A percentile compares a stretch with the other conserved stretches of the same genome.
Evolutionary conservation across 352 stramenopile genomes (phyloP).

Genomic region (Pythium brachiatum): DNA sequence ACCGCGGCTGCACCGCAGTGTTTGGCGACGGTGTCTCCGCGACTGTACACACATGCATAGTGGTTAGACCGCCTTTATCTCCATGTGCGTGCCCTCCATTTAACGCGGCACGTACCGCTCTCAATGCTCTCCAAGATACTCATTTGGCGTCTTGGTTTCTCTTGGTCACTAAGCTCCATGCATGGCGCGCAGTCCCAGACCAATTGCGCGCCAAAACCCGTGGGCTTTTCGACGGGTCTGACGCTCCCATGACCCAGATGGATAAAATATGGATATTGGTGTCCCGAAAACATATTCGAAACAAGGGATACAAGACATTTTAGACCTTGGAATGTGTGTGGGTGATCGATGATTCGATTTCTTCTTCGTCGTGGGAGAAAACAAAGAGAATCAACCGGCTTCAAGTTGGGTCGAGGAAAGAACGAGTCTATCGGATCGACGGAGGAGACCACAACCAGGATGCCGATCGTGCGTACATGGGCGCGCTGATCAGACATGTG

Average conservation of each 20-base stretch:
- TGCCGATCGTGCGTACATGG: constrained; percentile 40
- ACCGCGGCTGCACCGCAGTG: constrained; percentile 17
- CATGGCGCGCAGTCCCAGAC: background rate
- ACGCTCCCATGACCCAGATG: background rate
- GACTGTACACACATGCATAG: constrained; percentile 2
- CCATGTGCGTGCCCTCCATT: background rate
- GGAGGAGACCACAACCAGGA: constrained; percentile 5
- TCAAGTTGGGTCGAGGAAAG: constrained; percentile 5
- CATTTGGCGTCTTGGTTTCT: constrained; percentile 12
- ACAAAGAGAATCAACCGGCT: constrained; percentile 7
- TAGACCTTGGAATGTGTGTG: background rate
- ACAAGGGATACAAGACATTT: background rate
- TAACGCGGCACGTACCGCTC: constrained; percentile 9
- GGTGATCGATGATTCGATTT: constrained; percentile 1
- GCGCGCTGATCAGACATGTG: background rate
- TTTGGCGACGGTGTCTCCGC: constrained; percentile 26
- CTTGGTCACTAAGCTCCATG: constrained; percentile 3
- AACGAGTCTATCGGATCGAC: background rate
- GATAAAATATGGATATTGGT: background rate
- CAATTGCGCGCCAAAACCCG: constrained; percentile 14
- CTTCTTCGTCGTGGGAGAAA: background rate
- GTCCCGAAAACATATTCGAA: background rate
- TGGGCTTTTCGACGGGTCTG: background rate
- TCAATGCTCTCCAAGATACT: constrained; percentile 23
- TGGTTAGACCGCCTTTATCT: background rate